A percentile compares a stretch with the other conserved stretches of the same genome.
phyloP scores from a whole-genome alignment of 1,139 yeast species.

The Yamadazyma atmosphaerica region DNA sequence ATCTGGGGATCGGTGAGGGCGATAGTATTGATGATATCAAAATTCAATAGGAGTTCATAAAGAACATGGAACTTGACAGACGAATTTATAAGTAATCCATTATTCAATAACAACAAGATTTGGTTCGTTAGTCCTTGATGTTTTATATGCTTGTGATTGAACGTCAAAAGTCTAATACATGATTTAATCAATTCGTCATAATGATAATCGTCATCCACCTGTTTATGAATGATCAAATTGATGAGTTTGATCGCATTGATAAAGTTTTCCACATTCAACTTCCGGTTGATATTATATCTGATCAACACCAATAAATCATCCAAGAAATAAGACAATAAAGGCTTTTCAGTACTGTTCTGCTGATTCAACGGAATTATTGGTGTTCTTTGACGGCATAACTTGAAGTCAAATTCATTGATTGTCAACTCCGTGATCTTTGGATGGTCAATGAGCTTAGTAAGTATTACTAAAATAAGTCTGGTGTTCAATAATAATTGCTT shows the following conservation, averaged over 20 bases:
- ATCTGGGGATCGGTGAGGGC: conserved; percentile 7
- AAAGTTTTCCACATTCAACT: conserved; percentile 30
- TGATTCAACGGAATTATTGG: conserved; percentile 34
- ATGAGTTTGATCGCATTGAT: conserved; percentile 14
- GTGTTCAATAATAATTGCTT: conserved; percentile 22
- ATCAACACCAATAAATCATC: conserved; percentile 39
- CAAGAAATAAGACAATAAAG: conserved; percentile 35
- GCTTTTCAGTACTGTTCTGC: conserved; percentile 26
- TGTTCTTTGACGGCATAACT: conserved; percentile 39
- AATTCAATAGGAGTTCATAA: conserved; percentile 33
- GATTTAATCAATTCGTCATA: conserved; percentile 34
- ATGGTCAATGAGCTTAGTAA: conserved; percentile 13
- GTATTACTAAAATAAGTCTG: conserved; percentile 26
- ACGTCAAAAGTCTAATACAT: conserved; percentile 25
- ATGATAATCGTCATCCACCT: conserved; percentile 19
- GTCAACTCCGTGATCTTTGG: conserved; percentile 19
- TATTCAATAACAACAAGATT: conserved; percentile 23
- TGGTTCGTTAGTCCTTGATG: conserved; percentile 23
- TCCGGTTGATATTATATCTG: conserved; percentile 41
- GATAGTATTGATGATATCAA: conserved; percentile 18
- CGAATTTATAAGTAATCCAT: conserved; percentile 7
- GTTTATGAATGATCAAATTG: conserved; percentile 8
- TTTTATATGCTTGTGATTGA: conserved; percentile 22
- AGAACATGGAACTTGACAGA: conserved; percentile 27
- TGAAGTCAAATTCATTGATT: conserved; percentile 43